phyloP scores from a whole-genome alignment of 2,329 filamentous ascomycete species.

The Fonsecaea monophora region DNA sequence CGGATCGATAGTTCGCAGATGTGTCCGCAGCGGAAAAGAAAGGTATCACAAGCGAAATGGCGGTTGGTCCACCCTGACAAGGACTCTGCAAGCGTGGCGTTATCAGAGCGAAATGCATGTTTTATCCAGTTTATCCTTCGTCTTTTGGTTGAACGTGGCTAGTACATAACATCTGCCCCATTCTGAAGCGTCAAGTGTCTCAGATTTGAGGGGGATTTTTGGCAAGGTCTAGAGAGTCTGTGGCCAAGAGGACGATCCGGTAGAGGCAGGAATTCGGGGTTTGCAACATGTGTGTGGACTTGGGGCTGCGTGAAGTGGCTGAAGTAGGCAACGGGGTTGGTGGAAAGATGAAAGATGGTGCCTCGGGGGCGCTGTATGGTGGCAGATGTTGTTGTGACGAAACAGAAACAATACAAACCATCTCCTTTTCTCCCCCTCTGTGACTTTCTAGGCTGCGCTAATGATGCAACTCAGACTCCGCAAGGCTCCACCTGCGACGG shows the following conservation, averaged over 20 bases:
- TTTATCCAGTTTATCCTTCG: background rate
- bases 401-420: slow-evolving; percentile 22
- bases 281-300: slow-evolving; percentile 16
- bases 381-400: slow-evolving; percentile 14
- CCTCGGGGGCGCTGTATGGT: background rate
- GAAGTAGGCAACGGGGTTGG: slow-evolving; percentile 24
- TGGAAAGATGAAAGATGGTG: slow-evolving; percentile 4
- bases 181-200: slow-evolving; percentile 30
- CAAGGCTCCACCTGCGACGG: slow-evolving; percentile 20
- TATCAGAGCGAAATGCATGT: background rate
- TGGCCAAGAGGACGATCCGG: background rate
- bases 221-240: background rate
- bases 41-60: slow-evolving; percentile 25
- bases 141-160: slow-evolving; percentile 17
- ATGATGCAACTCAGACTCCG: slow-evolving; percentile 31
- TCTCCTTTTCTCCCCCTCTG: slow-evolving; percentile 23
- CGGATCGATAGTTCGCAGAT: slow-evolving; percentile 21
- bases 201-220: slow-evolving; percentile 24
- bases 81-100: background rate
- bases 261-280: slow-evolving; percentile 4
- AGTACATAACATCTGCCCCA: slow-evolving; percentile 6
- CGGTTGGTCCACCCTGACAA: background rate
- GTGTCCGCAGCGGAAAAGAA: slow-evolving; percentile 13
- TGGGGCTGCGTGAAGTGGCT: slow-evolving; percentile 16
- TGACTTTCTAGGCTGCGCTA: slow-evolving; percentile 14